Conservation (phyloP, 768 basidiomycete genomes). For the Gloeophyllum trabeum region DNA sequence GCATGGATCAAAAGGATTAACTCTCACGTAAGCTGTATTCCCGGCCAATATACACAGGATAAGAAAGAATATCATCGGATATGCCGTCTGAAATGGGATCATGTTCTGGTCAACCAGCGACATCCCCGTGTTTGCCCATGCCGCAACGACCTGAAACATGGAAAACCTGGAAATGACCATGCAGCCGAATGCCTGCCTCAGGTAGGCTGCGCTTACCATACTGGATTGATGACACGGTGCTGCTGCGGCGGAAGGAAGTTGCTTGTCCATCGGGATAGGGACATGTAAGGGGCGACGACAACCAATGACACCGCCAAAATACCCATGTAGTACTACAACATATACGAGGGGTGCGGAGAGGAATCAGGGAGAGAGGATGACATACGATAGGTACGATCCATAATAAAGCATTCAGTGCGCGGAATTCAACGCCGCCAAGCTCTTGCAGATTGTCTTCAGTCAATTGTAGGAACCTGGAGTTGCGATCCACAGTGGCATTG, state of each 20-base stretch:
- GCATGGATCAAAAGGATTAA: too few relatives aligned
- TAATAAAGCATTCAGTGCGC: conserved; percentile 64
- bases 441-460: conserved; percentile 78
- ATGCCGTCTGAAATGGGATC: conserved; percentile 38
- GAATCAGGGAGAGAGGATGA: conserved; percentile 4
- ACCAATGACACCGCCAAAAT: conserved; percentile 30
- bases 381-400: conserved; percentile 70
- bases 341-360: conserved; percentile 1
- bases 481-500: conserved; percentile 63
- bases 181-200: too few relatives aligned
- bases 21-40: conserved; percentile 44
- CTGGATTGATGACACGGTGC: conserved; percentile 25
- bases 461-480: conserved; percentile 55
- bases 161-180: conserved; percentile 23
- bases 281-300: conserved; percentile 35
- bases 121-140: conserved; percentile 41
- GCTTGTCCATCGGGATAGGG: conserved; percentile 22
- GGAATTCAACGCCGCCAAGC: conserved; percentile 85
- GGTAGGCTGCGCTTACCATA: conserved; percentile 21
- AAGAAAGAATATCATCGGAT: conserved; percentile 29
- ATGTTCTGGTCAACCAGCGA: conserved; percentile 38
- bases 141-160: conserved; percentile 35
- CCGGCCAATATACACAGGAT: conserved; percentile 39
- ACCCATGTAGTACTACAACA: conserved; percentile 37
- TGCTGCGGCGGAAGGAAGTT: conserved; percentile 25